phyloP scores from a whole-genome alignment of 305 asterid genomes.

The Ruellia speciosa region DNA sequence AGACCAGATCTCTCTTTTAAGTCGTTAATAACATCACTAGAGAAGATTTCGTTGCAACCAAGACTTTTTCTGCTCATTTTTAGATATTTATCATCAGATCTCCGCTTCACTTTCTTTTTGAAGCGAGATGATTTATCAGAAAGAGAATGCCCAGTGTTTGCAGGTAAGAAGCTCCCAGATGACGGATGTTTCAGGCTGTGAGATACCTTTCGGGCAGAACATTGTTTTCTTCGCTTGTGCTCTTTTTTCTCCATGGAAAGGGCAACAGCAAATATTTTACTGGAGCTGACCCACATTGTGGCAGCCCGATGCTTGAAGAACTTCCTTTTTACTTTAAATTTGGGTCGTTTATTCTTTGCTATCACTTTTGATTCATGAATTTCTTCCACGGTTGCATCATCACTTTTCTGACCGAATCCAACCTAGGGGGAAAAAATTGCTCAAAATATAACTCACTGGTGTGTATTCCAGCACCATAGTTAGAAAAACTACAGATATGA shows the following conservation, averaged over 20 bases:
- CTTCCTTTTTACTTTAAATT: conserved; percentile 38
- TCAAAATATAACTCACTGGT: not conserved
- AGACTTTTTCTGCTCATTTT: conserved; percentile 16
- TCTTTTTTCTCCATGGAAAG: conserved; percentile 40
- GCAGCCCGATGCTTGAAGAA: conserved; percentile 36
- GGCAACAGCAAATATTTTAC: conserved; percentile 47
- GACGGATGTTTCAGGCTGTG: conserved; percentile 17
- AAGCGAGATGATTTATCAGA: conserved; percentile 28
- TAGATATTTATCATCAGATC: conserved; percentile 23
- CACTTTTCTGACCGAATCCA: conserved; percentile 23
- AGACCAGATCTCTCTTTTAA: conserved; percentile 28
- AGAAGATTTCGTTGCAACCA: conserved; percentile 18
- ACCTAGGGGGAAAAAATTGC: conserved; percentile 28
- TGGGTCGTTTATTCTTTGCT: conserved; percentile 21
- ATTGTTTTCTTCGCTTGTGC: conserved; percentile 28
- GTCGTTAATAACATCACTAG: conserved; percentile 24
- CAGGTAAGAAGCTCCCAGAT: conserved; percentile 22
- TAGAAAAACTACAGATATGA: not conserved
- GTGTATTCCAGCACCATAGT: not conserved
- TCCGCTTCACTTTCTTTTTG: conserved; percentile 21
- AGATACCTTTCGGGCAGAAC: conserved; percentile 23
- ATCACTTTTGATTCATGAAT: conserved; percentile 13
- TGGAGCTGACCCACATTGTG: conserved; percentile 47
- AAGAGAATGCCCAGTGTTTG: conserved; percentile 33
- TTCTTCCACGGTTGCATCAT: conserved; percentile 16